Base-by-base conservation (phyloP, 768 basidiomycete genomes). In the Hemileccinum impolitum region DNA sequence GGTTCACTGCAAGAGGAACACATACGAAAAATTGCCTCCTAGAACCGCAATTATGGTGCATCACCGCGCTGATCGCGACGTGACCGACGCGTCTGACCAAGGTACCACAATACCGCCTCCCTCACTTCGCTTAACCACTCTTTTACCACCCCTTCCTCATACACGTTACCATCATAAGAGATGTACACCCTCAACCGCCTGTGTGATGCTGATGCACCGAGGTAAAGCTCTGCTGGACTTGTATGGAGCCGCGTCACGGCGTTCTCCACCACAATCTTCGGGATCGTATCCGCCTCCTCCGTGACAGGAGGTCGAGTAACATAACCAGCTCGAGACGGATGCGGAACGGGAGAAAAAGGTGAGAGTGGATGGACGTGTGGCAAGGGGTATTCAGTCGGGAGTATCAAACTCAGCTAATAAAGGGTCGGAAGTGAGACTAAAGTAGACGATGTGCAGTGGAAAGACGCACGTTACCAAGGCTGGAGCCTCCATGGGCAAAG, bases 111-210 rank as follows among this genome's bases (percentile, higher is more conserved):
- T 10, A 67, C 50, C 0, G 71, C 74, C 10, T 47, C 55, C 31
- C 53, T 65, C n/a, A 78, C 66, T 51, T 82, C 79, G 9, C 64
- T 58, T 43, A 82, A 48, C 75, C 77, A 81, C 59, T 79, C 79
- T 8, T 46, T 55, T 6, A 78, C 68, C 9, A 73, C 51, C 1
- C 47, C 64, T 5, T 68, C 64, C 2, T 74, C 68, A 39, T 71
- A 80, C 4, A 76, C 74, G 53, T 81, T 77, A 6, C 58, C 63
- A 41, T 82, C 80, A 55, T 67, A 75, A 53, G 46, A 71, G 4
- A 69, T 38, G 13, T 56, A 47, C 39, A 80, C 39, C 2, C 48
- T 48, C 32, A 82, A 48, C 31, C 64, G 60, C 28, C 69, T 59
- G 2, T 53, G 56, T 4, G 55, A 58, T 2, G 67, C 75, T 3